Base-by-base conservation (phyloP, 768 basidiomycete genomes). In the Lentinula guzmanii region DNA sequence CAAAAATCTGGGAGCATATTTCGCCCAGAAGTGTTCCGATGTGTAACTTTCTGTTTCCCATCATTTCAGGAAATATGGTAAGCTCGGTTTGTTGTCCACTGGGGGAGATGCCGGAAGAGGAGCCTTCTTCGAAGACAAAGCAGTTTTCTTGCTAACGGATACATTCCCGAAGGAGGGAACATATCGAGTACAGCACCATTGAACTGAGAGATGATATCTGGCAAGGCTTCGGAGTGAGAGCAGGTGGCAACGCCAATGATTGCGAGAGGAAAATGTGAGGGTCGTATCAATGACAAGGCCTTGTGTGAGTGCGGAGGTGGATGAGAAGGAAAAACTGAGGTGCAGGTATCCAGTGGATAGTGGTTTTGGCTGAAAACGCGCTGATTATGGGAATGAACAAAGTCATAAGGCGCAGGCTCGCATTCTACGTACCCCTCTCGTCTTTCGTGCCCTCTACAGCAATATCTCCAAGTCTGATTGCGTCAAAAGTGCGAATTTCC, bases 21-120 rank as follows among this genome's bases (percentile, higher is more conserved):
- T 94, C 93, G 16, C 93, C 93, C 60, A 99, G 74, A 45, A 98
- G 75, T 16, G 93, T 93, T 34, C 92, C 91, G 58, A 98, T 80
- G 70, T 95, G 95, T 34, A 93, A 73, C 66, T 85, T 89, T 71
- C 93, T 91, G 67, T 95, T 93, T 5, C 90, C 90, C 85, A 94
- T 91, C 66, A 86, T 82, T 64, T 82, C 85, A 3, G 94, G 95
- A 53, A 97, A 90, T 31, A 92, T 79, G 18, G 91, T 83, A 41
- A 95, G 70, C 16, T 89, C 88, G 31, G 83, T 78, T 13, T 84
- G 75, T 56, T 75, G 78, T 56, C 85, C 83, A 7, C 80, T 80
- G 37, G 84, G 75, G 62, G 85, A 83, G 34, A 84, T 72, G 63
- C 83, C 82, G 5, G 82, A 77, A 28, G 77, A 77, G 34, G 76